Base-by-base conservation (phyloP, 2,329 filamentous ascomycete species). In the Penicillium sp. region DNA sequence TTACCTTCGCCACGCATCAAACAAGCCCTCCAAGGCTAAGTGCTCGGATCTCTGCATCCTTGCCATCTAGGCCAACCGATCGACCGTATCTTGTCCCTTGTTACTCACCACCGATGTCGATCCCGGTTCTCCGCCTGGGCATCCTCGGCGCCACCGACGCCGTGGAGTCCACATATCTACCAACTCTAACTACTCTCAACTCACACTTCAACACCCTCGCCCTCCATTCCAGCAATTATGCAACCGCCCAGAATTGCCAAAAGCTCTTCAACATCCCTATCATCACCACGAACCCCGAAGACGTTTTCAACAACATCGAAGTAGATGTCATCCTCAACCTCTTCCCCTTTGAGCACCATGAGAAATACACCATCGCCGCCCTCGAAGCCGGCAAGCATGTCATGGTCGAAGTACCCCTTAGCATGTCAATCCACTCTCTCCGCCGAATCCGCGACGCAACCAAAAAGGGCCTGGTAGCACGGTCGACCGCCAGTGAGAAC, bases 351-450 rank as follows among this genome's bases (percentile, higher is more conserved):
- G 79, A 78, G 20, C 81, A 74, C 52, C 82, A 84, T 60, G 73
- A 73, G n/a, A 52, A 66, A 3, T 75, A 81, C 49, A 74, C 73
- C 2, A 68, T 83, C 24, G 58, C 75, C 0, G 80, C 81, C 0
- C 68, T 86, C 1, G 53, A 76, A 46, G 65, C 76, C 13, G 72
- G 75, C 46, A 86, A 86, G 61, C 69, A 78, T 53, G 76, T 78
- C 9, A 72, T 86, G 50, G 67, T 85, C 3, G 81, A 86, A 61
- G 83, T 83, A 49, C 82, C 82, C 0, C 58, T 81, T 1, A 73
- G 79, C 0, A 59, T 84, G 4, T 77, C 71, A 23, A 64, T 77
- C 18, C 70, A 67, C 2, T 75, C 76, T 41, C 67, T 76, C 0
- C 65, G 76, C 24, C 61, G 66, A 0, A 75, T 86, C 20, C 66